Evolutionary conservation across 345 rosid species (phyloP), one percentile per base, ranked within the genome.

Genomic region (Isatis tinctoria): DNA sequence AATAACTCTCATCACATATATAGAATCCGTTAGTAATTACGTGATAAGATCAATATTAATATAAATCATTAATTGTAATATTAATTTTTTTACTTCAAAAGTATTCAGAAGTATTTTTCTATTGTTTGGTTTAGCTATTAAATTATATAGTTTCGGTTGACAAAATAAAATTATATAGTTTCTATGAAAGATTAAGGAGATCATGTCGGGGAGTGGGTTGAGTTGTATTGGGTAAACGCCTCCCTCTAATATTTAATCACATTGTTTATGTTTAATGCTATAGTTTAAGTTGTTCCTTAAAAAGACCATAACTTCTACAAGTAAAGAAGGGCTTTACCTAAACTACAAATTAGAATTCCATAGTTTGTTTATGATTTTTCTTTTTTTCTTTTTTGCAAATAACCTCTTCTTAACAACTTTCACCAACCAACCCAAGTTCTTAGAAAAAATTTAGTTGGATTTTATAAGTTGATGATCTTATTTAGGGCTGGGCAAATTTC

Each of bases 181-280:
- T 63, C 14, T 49, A 56, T 56, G 58, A 56, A 76, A 76, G 72
- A 70, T 76, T 70, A 71, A 77, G 80, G 80, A 56, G 67, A 73
- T 77, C 76, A 65, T 76, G 74, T 73, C 67, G 76, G 36, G 74
- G 74, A 39, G 73, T 63, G 82, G 79, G 80, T 77, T 74, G 79
- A 80, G 86, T 77, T 83, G 85, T 77, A 80, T 84, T 82, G 36
- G 86, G 87, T 84, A 69, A 87, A 87, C 89, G 84, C 83, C 75
- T 28, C 36, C 36, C 17, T 52, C 26, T 24, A 39, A 20, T 54
- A 67, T 59, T 69, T 30, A 16, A 67, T 67, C 37, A 54, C 20
- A 35, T 62, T 52, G 47, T 75, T 54, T 48, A 51, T 74, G 49
- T 63, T 44, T 54, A 62, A 53, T 47, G 26, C 28, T 35, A 36